Evolutionary conservation across 257 asterid species (phyloP), one percentile per base, ranked within the genome.

Genomic region (Ehretia macrophylla): DNA sequence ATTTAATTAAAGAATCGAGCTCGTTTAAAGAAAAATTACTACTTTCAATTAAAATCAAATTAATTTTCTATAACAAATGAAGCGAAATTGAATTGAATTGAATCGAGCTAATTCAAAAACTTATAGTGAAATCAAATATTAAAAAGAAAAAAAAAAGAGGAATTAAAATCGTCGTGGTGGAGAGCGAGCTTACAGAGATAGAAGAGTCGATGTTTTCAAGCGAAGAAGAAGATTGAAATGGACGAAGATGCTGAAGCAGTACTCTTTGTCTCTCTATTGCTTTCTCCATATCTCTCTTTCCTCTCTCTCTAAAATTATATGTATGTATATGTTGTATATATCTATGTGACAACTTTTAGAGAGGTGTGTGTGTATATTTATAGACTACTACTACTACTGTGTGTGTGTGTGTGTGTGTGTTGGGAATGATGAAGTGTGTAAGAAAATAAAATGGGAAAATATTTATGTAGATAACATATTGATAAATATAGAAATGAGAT

Each of bases 231-330:
- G 95, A 75, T 66, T 82, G 77, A 38, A 93, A 77, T 1, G 99
- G 97, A 56, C 79, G 85, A 22, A 92, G 85, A 52, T 92, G 99
- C 72, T 88, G 95, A 38, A 88, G 83, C 74, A 88, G 76, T 57
- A 88, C 77, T 52, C 95, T 81, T 62, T 85, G 95, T 61, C 96
- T 85, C 62, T 88, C 93, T 32, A 64, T 59, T 37, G 93, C 96
- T 70, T 73, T 88, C 69, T 88, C 95, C 96, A 88, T 88, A 17
- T 66, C 68, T 50, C 8, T 37, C 5, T 68, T 16, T 67, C n/a
- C n/a, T n/a, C 38, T 68, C 72, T 19, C 42, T 20, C 27, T 21
- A 42, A 42, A 42, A 4, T 42, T 42, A 42, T 42, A 14, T 42
- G 16, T 10, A 11, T 38, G 44, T 38, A 11, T 38, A 11, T 38